Conservation (phyloP, 2,329 filamentous ascomycete genomes). For the Conoideocrella luteorostrata region DNA sequence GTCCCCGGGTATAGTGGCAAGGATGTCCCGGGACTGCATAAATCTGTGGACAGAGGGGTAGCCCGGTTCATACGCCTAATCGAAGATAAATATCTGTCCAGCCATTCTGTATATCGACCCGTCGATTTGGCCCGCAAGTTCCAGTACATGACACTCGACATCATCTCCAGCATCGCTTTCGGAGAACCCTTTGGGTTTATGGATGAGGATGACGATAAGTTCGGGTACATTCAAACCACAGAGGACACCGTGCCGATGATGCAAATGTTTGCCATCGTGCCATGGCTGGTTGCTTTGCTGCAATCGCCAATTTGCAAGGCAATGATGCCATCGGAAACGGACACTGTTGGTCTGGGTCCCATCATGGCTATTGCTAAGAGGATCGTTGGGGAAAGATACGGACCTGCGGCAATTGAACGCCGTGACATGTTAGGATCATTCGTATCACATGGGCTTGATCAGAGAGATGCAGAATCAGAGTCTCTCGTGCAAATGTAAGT, state of each 20-base stretch:
- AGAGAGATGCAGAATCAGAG: constrained; percentile 1
- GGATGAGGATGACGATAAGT: constrained; percentile 2
- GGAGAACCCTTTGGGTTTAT: not conserved
- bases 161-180: constrained; percentile 3
- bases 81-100: not conserved
- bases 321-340: constrained; percentile 8
- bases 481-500: constrained; percentile 4
- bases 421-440: constrained; percentile 6
- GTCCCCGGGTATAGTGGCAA: constrained; percentile 2
- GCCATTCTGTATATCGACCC: not conserved
- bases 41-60: not conserved
- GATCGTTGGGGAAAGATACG: constrained; percentile 1
- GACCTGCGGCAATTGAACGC: not conserved
- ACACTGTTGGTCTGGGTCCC: constrained; percentile 6
- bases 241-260: not conserved
- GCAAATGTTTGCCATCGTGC: not conserved
- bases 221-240: constrained; percentile 4
- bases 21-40: constrained; percentile 2
- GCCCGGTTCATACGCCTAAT: not conserved
- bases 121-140: constrained; percentile 4
- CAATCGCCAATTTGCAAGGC: constrained; percentile 1
- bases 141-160: constrained; percentile 1
- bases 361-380: constrained; percentile 4
- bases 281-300: not conserved
- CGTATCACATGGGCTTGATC: not conserved